phyloP scores from a whole-genome alignment of 139 green algal genomes.

The Gonium pectorale region DNA sequence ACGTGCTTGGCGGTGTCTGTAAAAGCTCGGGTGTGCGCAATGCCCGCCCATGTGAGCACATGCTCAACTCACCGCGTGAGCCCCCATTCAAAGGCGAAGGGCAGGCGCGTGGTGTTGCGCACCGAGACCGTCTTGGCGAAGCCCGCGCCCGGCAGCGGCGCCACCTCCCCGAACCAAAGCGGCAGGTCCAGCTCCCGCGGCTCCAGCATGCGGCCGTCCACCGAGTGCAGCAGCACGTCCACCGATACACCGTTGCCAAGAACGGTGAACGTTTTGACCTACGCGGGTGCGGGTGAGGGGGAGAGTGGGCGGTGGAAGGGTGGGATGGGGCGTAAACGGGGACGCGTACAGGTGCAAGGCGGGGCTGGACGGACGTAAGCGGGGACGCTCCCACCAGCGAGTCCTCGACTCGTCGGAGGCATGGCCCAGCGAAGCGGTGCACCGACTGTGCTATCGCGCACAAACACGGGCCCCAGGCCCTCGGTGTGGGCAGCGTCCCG shows the following conservation, averaged over 20 bases:
- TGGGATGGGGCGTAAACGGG: no score
- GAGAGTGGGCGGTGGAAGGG: not conserved
- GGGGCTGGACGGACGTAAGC: no score
- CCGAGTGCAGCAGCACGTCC: conserved; percentile 51
- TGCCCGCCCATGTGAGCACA: no score
- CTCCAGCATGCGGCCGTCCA: conserved; percentile 58
- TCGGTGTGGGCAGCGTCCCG: no score
- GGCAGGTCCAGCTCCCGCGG: conserved; percentile 50
- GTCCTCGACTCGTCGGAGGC: no score
- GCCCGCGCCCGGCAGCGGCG: conserved; percentile 47
- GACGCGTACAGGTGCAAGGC: no score
- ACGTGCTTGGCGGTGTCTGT: no score
- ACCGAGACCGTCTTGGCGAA: conserved; percentile 54
- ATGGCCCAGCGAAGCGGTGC: no score
- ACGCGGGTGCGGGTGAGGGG: not conserved
- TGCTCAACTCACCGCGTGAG: not conserved
- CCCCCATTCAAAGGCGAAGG: conserved; percentile 64
- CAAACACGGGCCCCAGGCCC: no score
- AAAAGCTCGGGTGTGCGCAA: no score
- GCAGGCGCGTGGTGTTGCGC: conserved; percentile 64
- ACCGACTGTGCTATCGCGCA: no score
- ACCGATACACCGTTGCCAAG: conserved; percentile 52
- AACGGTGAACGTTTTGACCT: conserved; percentile 59
- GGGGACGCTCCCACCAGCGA: no score
- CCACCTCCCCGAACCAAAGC: conserved; percentile 69